phyloP scores from a whole-genome alignment of 108 stramenopile genomes.

The Pinguiococcus pyrenoidosus region DNA sequence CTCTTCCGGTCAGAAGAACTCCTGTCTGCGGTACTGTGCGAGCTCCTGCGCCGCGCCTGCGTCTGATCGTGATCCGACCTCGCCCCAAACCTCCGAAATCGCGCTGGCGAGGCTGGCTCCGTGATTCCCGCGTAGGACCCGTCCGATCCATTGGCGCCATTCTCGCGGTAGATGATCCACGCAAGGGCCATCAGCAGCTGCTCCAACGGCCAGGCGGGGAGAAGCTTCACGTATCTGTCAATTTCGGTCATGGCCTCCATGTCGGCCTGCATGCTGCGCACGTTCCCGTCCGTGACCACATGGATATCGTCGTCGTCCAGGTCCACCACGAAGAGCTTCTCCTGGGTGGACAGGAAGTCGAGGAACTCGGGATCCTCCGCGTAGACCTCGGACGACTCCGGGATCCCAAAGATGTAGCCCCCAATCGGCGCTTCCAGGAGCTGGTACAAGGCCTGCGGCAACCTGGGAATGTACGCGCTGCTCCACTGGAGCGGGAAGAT shows the following conservation, averaged over 20 bases:
- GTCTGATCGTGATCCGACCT: neutral
- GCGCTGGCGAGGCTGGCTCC: too few relatives aligned
- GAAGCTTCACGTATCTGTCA: neutral
- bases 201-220: too few relatives aligned
- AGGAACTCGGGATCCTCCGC: neutral
- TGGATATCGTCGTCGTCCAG: neutral
- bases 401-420: slow-evolving; percentile 34
- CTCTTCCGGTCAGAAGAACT: too few relatives aligned
- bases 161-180: too few relatives aligned
- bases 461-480: slow-evolving; percentile 29
- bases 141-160: too few relatives aligned
- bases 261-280: neutral
- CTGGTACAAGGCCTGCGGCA: slow-evolving; percentile 22
- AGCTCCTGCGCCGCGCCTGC: too few relatives aligned
- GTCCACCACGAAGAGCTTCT: neutral
- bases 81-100: too few relatives aligned
- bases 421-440: slow-evolving; percentile 34
- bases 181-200: neutral
- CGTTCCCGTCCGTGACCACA: too few relatives aligned
- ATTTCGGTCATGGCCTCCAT: neutral
- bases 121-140: too few relatives aligned
- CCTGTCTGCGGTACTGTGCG: too few relatives aligned
- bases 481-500: slow-evolving; percentile 34
- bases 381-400: neutral
- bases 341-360: too few relatives aligned